A percentile compares a stretch with the other conserved stretches of the same genome.
Conservation (phyloP, 78 protist genomes). For the Bodo saltans region DNA sequence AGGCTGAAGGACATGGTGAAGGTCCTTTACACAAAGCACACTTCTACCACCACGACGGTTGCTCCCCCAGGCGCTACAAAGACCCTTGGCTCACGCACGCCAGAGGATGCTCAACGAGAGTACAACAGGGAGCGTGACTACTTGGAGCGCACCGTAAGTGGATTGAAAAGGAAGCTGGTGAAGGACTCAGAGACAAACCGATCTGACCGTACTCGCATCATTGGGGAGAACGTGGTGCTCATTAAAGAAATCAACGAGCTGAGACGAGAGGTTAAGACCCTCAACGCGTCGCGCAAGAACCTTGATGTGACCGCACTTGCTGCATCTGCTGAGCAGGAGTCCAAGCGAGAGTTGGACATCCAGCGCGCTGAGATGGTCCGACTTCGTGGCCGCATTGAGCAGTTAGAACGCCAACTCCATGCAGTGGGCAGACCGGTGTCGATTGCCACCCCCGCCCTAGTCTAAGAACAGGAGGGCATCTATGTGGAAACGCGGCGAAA, state of each 20-base stretch:
- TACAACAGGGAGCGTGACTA: conserved; percentile 58
- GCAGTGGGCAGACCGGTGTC: conserved; percentile 14
- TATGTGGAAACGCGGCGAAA: no score
- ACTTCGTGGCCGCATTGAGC: not conserved
- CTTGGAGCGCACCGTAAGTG: conserved; percentile 54
- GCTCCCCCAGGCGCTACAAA: no score
- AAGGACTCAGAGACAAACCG: conserved; percentile 50
- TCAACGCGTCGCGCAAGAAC: not conserved
- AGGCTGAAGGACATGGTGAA: conserved; percentile 27
- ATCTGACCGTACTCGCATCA: conserved; percentile 46
- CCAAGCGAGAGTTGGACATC: conserved; percentile 13
- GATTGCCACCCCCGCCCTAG: not conserved
- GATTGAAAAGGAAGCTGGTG: conserved; percentile 51
- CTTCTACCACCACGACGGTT: not conserved
- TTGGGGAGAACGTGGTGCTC: conserved; percentile 64
- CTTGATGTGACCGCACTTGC: no score
- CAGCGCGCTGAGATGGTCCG: not conserved
- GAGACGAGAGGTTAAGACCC: conserved; percentile 41
- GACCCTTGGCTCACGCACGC: not conserved
- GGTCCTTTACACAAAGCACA: conserved; percentile 33
- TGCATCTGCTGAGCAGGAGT: not conserved
- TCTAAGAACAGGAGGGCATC: no score
- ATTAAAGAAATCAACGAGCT: conserved; percentile 56
- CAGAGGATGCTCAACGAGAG: conserved; percentile 44
- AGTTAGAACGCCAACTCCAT: not conserved